Evolutionary conservation across 345 rosid species (phyloP).

Genomic region (Microcos paniculata): DNA sequence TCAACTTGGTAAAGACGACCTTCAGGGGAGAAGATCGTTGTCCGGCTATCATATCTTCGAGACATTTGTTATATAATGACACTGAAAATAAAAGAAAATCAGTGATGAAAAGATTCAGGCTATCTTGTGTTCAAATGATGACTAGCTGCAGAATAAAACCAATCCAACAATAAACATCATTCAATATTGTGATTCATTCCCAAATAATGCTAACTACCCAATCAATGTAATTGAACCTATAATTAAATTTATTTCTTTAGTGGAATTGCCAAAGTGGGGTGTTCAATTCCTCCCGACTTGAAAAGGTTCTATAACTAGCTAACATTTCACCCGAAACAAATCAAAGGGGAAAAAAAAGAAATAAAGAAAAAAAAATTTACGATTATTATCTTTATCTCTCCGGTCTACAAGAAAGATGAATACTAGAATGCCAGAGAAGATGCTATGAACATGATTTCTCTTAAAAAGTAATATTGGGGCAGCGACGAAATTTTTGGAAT

Average conservation of each 20-base stretch:
- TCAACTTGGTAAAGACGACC: constrained; percentile 98
- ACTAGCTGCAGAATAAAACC: neutral
- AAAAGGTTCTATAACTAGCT: no score
- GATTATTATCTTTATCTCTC: neutral
- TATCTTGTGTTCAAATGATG: neutral
- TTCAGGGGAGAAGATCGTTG: constrained; percentile 97
- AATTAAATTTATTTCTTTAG: neutral
- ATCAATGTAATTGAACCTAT: neutral
- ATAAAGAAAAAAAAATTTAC: no score
- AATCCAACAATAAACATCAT: neutral
- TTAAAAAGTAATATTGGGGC: no score
- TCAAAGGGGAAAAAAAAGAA: no score
- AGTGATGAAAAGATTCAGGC: neutral
- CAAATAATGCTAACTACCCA: neutral
- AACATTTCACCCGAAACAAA: no score
- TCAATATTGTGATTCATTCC: neutral
- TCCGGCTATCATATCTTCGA: constrained; percentile 96
- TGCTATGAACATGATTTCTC: neutral
- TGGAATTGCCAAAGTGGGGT: neutral
- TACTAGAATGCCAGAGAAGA: neutral
- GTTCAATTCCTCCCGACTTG: no score
- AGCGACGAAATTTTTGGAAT: no score
- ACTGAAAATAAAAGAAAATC: neutral
- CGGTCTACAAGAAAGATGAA: neutral
- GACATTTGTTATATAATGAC: constrained; percentile 45